These are phyloP conservation scores for Neoboletus magnificus DNA, from an alignment of 768 basidiomycete species.

Conservation along the genomic window DNA sequence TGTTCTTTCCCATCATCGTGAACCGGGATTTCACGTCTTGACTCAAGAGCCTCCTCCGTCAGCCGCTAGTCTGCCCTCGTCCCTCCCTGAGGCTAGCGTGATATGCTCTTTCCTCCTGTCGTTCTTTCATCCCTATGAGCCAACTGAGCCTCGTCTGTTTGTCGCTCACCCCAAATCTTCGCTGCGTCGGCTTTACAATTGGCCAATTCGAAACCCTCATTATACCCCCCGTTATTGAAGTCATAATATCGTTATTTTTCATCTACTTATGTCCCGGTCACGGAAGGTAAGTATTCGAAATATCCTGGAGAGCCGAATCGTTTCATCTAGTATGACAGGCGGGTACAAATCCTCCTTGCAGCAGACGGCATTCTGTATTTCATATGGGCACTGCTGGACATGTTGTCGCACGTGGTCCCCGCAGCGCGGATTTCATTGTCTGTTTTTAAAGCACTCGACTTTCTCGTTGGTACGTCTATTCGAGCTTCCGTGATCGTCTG, in stretches of 20 bases:
- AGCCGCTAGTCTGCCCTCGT: conserved; percentile 48
- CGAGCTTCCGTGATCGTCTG: background rate
- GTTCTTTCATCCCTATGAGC: conserved; percentile 14
- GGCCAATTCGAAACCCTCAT: conserved; percentile 50
- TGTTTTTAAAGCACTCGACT: conserved; percentile 54
- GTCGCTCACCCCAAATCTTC: conserved; percentile 66
- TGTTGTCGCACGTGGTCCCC: conserved; percentile 55
- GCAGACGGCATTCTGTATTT: conserved; percentile 64
- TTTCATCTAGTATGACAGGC: conserved; percentile 23
- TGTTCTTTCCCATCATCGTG: conserved; percentile 26
- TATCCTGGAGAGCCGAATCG: background rate
- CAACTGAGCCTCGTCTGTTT: conserved; percentile 60
- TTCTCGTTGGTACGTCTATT: conserved; percentile 52
- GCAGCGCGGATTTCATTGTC: conserved; percentile 43
- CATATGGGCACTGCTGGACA: conserved; percentile 54
- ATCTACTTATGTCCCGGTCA: conserved; percentile 46
- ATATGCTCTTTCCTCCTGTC: conserved; percentile 34
- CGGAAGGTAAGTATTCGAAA: conserved; percentile 41
- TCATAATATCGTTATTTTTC: conserved; percentile 54
- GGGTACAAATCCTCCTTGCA: conserved; percentile 56
- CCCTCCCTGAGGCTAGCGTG: conserved; percentile 25
- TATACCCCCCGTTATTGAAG: conserved; percentile 62
- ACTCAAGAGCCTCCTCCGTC: conserved; percentile 10
- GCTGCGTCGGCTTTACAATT: conserved; percentile 54
- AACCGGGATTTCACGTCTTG: conserved; percentile 4